phyloP scores from a whole-genome alignment of 2,329 filamentous ascomycete genomes.

The Colletotrichum sublineola region DNA sequence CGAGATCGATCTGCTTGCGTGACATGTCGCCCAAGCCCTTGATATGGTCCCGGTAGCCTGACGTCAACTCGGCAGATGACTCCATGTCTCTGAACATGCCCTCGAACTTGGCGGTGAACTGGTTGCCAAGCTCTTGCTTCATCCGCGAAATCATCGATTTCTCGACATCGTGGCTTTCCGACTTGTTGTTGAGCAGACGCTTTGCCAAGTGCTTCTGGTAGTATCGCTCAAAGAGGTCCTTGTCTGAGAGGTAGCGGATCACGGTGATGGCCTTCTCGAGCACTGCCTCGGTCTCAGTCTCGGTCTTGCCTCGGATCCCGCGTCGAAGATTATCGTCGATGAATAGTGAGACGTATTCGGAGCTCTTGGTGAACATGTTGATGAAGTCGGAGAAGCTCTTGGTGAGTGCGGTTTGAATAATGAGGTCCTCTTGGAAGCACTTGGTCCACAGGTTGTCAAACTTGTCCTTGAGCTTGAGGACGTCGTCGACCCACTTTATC shows the following conservation, averaged over 20 bases:
- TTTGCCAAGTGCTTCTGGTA: constrained; percentile 97
- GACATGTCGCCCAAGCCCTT: constrained; percentile 63
- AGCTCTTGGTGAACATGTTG: constrained; percentile 86
- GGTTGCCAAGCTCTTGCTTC: constrained; percentile 96
- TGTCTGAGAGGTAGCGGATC: constrained; percentile 89
- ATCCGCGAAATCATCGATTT: constrained; percentile 96
- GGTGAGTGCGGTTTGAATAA: constrained; percentile 84
- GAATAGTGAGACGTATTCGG: constrained; percentile 95
- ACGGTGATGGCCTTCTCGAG: constrained; percentile 91
- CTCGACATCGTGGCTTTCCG: constrained; percentile 91
- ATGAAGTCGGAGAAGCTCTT: constrained; percentile 94
- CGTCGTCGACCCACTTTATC: constrained; percentile 95
- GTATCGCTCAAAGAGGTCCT: constrained; percentile 95
- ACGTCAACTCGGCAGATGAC: constrained; percentile 85
- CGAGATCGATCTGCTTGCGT: constrained; percentile 79
- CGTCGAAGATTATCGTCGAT: constrained; percentile 97
- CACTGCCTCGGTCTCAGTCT: constrained; percentile 84
- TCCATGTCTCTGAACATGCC: constrained; percentile 98
- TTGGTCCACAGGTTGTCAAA: constrained; percentile 83
- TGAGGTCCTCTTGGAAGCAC: constrained; percentile 82
- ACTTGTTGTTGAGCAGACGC: constrained; percentile 88
- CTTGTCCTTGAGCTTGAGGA: constrained; percentile 86
- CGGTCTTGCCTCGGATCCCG: constrained; percentile 92
- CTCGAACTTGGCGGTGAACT: constrained; percentile 93
- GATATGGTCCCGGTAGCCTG: constrained; percentile 80